These are phyloP conservation scores for Trypanosoma lewisi DNA, from an alignment of 208 protist species.

Conservation along the genomic window DNA sequence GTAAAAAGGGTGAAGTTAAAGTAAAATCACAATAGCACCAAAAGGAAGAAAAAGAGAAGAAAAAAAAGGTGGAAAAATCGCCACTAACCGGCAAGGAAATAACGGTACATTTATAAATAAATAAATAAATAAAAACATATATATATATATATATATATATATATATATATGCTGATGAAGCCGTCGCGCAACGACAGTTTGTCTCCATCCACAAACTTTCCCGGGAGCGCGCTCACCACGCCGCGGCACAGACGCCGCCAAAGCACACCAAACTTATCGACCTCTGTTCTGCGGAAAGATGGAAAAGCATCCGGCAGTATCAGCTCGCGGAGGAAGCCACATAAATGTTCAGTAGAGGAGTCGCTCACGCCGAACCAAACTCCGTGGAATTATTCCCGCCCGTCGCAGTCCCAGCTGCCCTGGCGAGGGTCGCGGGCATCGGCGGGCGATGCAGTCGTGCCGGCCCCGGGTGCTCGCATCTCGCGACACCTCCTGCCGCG, in stretches of 20 bases:
- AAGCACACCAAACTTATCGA: neutral
- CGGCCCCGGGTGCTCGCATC: neutral
- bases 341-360: neutral
- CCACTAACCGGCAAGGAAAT: no score
- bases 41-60: no score
- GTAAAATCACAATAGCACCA: no score
- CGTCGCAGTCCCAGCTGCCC: neutral
- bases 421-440: neutral
- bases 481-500: neutral
- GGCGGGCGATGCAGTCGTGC: no score
- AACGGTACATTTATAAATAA: slow-evolving; percentile 1
- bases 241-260: neutral
- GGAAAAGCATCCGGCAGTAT: neutral
- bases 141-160: slow-evolving; percentile 14
- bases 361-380: neutral
- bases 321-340: neutral
- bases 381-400: neutral
- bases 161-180: neutral
- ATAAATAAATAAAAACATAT: no score
- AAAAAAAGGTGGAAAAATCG: no score
- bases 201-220: neutral
- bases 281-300: neutral
- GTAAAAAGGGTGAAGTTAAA: no score
- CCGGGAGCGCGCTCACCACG: neutral
- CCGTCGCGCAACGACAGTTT: neutral